phyloP scores from a whole-genome alignment of 1,284 basidiomycete genomes.

The Ganoderma leucocontextum region DNA sequence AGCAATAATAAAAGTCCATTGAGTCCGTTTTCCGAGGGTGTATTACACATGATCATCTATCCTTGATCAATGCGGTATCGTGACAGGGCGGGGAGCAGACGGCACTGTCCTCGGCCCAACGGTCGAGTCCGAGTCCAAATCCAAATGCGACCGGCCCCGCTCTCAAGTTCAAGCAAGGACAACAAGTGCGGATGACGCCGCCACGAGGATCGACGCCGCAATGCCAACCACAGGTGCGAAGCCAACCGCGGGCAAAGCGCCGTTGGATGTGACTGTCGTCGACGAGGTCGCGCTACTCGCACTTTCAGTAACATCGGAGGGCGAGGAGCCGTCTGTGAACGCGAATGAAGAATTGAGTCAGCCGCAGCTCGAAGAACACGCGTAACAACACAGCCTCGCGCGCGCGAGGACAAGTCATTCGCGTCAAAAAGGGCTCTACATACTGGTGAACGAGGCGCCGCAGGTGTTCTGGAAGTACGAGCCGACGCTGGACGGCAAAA shows the following conservation, averaged over 20 bases:
- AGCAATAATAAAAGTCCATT: neutral
- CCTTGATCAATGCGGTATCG: neutral
- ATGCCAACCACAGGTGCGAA: slow-evolving; percentile 31
- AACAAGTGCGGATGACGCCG: slow-evolving; percentile 44
- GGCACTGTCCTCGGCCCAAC: neutral
- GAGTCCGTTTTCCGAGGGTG: neutral
- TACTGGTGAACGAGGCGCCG: slow-evolving; percentile 60
- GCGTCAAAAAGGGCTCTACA: slow-evolving; percentile 30
- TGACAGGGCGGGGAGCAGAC: neutral
- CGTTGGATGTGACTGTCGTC: slow-evolving; percentile 37
- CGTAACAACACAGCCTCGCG: neutral
- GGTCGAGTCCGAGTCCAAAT: neutral
- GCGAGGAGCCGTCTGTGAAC: slow-evolving; percentile 11
- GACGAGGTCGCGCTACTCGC: slow-evolving; percentile 7
- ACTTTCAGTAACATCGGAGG: slow-evolving; percentile 9
- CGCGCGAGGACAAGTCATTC: slow-evolving; percentile 1
- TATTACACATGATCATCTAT: neutral
- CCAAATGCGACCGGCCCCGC: neutral
- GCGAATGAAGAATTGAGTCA: slow-evolving; percentile 8
- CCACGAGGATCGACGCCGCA: slow-evolving; percentile 40
- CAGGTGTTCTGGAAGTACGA: slow-evolving; percentile 51
- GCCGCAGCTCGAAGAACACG: neutral
- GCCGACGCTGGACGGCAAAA: slow-evolving; percentile 41
- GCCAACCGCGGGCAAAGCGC: slow-evolving; percentile 36
- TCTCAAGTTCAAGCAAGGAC: slow-evolving; percentile 42